Percentiles rank a stretch among this genome's conserved stretches.
Conservation (phyloP, 2,329 filamentous ascomycete species). For the Claviceps spartinae region DNA sequence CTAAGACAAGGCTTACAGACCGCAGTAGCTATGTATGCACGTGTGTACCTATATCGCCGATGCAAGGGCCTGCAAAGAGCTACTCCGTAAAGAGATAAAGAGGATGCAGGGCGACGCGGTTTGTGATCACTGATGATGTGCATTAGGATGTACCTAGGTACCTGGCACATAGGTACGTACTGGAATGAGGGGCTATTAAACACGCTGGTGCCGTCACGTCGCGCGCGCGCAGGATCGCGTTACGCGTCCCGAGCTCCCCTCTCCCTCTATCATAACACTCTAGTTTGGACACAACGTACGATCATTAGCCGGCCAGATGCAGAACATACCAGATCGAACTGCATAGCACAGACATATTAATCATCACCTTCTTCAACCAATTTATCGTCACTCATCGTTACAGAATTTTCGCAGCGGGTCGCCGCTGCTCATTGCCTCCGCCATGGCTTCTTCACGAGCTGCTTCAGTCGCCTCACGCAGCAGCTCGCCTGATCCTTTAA, state of each 20-base stretch:
- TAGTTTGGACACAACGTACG: too few relatives aligned
- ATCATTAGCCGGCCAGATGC: not conserved
- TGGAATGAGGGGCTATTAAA: not conserved
- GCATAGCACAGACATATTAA: not conserved
- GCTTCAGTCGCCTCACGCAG: slow-evolving; percentile 30
- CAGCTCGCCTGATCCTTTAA: slow-evolving; percentile 29
- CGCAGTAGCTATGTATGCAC: too few relatives aligned
- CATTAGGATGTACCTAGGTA: not conserved
- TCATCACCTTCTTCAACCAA: not conserved
- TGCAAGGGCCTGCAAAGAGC: too few relatives aligned
- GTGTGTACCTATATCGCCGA: not conserved
- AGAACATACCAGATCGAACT: not conserved
- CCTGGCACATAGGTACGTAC: not conserved
- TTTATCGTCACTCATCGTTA: not conserved
- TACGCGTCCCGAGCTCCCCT: slow-evolving; percentile 19
- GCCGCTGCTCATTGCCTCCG: not conserved
- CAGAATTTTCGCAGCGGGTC: not conserved
- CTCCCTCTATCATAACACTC: slow-evolving; percentile 1
- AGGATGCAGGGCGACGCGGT: too few relatives aligned
- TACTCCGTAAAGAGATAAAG: too few relatives aligned
- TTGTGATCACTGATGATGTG: too few relatives aligned
- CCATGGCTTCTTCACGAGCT: slow-evolving; percentile 36
- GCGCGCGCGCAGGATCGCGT: slow-evolving; percentile 13
- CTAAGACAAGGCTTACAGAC: too few relatives aligned
- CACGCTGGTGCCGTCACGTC: slow-evolving; percentile 6